phyloP scores from a whole-genome alignment of 495 filamentous ascomycete species.

The Aspergillus funiculosus region DNA sequence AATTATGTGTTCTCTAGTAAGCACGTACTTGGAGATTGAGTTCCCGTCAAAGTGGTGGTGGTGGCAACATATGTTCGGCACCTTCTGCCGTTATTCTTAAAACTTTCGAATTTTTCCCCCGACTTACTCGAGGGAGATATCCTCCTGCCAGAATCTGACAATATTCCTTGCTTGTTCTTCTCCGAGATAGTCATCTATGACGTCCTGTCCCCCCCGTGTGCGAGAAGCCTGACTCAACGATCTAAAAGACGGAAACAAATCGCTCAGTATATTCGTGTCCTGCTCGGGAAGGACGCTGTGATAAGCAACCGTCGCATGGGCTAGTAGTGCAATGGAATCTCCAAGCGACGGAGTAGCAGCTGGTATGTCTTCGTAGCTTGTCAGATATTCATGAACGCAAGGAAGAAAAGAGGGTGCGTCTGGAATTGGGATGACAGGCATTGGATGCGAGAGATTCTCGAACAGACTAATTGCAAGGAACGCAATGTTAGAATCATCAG shows the following conservation, averaged over 20 bases:
- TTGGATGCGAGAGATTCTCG: slow-evolving; percentile 13
- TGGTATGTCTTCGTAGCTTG: slow-evolving; percentile 10
- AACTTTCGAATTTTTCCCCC: no score
- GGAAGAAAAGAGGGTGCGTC: slow-evolving; percentile 23
- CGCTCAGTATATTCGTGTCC: slow-evolving; percentile 43
- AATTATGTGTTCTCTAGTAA: no score
- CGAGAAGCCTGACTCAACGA: slow-evolving; percentile 39
- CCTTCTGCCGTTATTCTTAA: no score
- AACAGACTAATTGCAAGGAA: slow-evolving; percentile 14
- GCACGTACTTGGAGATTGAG: no score
- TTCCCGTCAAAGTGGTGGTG: background rate
- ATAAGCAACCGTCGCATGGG: slow-evolving; percentile 34
- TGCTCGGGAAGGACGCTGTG: slow-evolving; percentile 32
- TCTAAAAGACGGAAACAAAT: slow-evolving; percentile 42
- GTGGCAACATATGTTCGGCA: slow-evolving; percentile 5
- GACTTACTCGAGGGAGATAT: slow-evolving; percentile 23
- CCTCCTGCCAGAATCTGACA: slow-evolving; percentile 45
- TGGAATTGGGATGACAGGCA: slow-evolving; percentile 34
- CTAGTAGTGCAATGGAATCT: slow-evolving; percentile 34
- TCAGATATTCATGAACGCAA: slow-evolving; percentile 25
- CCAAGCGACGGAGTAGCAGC: slow-evolving; percentile 17
- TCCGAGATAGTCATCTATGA: slow-evolving; percentile 36
- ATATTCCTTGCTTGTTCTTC: slow-evolving; percentile 23
- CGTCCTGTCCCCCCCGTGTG: slow-evolving; percentile 27
- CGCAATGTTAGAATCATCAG: background rate